Percentiles rank a stretch among this genome's conserved stretches.
These are phyloP conservation scores for Stephanodiscus minutulus DNA, from an alignment of 108 stramenopile species.

Conservation along the genomic window DNA sequence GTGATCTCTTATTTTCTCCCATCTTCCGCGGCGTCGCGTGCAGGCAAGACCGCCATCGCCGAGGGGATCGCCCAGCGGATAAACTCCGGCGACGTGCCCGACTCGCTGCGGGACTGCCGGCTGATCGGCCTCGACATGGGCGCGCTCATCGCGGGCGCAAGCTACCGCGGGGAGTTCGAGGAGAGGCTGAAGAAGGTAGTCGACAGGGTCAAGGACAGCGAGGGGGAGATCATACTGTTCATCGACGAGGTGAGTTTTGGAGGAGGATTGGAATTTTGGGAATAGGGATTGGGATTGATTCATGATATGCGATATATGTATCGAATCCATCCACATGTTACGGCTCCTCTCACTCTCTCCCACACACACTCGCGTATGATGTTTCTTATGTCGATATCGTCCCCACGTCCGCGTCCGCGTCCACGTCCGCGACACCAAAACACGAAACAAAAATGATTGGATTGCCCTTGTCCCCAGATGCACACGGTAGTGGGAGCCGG, in stretches of 20 bases:
- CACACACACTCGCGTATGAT: too few species aligned
- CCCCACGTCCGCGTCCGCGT: too few species aligned
- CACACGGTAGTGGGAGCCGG: conserved; percentile 99
- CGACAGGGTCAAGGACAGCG: conserved; percentile 93
- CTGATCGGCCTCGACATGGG: conserved; percentile 96
- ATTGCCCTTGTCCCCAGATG: conserved; percentile 59
- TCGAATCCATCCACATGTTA: too few species aligned
- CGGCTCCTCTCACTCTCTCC: too few species aligned
- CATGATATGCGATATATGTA: too few species aligned
- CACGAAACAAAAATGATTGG: background rate
- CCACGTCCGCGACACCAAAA: background rate
- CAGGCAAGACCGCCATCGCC: conserved; percentile 95
- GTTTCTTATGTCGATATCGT: too few species aligned
- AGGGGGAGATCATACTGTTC: conserved; percentile 96
- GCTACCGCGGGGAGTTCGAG: conserved; percentile 98
- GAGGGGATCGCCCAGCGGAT: conserved; percentile 94
- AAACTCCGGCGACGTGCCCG: conserved; percentile 46
- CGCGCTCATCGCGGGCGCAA: conserved; percentile 97
- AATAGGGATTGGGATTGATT: too few species aligned
- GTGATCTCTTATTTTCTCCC: too few species aligned
- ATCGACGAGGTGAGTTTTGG: conserved; percentile 85
- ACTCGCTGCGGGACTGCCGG: conserved; percentile 57
- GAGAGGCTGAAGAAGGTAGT: conserved; percentile 98
- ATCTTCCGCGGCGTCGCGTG: too few species aligned
- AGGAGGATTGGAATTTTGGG: background rate